Conservation (phyloP, 225 moss, liverwort and hornwort genomes). For the Bryoerythrophyllum caledonicum region DNA sequence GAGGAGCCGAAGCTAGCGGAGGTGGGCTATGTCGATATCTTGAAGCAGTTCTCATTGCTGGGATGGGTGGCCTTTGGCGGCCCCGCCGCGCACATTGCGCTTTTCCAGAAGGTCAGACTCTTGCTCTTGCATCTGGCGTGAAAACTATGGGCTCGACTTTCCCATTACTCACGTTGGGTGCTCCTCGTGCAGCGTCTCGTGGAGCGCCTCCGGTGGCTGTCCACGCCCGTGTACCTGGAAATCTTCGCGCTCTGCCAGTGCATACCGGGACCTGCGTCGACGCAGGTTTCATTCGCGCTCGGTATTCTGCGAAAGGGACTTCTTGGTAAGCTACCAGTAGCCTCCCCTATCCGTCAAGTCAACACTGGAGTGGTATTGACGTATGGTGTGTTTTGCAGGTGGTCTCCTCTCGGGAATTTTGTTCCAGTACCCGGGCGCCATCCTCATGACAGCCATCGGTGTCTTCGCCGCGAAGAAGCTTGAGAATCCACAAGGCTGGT, state of each 20-base stretch:
- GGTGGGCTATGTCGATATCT: conserved; percentile 50
- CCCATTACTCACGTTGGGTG: background rate
- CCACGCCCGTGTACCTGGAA: conserved; percentile 44
- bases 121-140: too few species aligned
- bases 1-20: conserved; percentile 22
- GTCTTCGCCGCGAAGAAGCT: conserved; percentile 64
- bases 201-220: conserved; percentile 55
- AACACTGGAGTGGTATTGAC: background rate
- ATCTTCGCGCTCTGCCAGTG: conserved; percentile 60
- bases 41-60: conserved; percentile 57
- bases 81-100: conserved; percentile 55
- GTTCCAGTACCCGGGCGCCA: conserved; percentile 64
- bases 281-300: conserved; percentile 59
- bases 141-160: background rate
- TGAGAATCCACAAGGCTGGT: conserved; percentile 51
- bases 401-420: conserved; percentile 58
- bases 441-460: conserved; percentile 55
- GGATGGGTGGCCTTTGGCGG: conserved; percentile 68
- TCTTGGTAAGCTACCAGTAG: conserved; percentile 29
- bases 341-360: background rate
- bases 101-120: conserved; percentile 53
- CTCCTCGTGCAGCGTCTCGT: conserved; percentile 40
- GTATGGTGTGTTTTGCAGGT: conserved; percentile 26
- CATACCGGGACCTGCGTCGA: conserved; percentile 62
- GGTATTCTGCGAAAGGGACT: conserved; percentile 58